Conservation (phyloP, 768 basidiomycete species). For the Tricholoma sp. region DNA sequence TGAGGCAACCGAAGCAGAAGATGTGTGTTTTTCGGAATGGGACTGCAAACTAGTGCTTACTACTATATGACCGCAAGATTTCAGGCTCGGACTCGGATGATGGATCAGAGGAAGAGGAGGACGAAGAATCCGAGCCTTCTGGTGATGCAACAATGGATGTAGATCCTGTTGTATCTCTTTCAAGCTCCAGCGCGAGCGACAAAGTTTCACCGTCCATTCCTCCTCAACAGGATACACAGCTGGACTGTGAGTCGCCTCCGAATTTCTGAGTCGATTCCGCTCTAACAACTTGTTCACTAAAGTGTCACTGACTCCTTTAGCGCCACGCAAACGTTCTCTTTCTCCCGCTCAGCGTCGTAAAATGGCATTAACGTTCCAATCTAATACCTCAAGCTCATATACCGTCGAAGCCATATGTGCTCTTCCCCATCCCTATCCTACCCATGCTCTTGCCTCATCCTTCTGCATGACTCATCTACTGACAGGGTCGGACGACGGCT, state of each 20-base stretch:
- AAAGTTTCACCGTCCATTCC: conserved; percentile 6
- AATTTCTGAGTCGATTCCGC: not conserved
- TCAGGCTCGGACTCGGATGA: conserved; percentile 57
- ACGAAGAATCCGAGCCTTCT: conserved; percentile 38
- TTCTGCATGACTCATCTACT: conserved; percentile 83
- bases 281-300: not conserved
- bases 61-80: conserved; percentile 35
- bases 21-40: conserved; percentile 44
- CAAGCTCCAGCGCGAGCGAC: conserved; percentile 5
- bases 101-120: conserved; percentile 43
- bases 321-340: conserved; percentile 28
- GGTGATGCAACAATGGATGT: conserved; percentile 23
- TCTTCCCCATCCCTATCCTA: conserved; percentile 83
- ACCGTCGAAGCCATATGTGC: conserved; percentile 90
- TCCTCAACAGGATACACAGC: conserved; percentile 3
- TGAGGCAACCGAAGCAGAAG: conserved; percentile 63
- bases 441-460: conserved; percentile 84
- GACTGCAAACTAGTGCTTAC: conserved; percentile 1
- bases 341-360: conserved; percentile 56
- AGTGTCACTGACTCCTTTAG: conserved; percentile 12
- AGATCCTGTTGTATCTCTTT: conserved; percentile 15
- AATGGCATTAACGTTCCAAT: conserved; percentile 31
- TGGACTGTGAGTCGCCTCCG: not conserved
- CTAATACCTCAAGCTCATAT: conserved; percentile 40
- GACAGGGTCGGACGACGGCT: conserved; percentile 92